Conservation (phyloP, 352 stramenopile species). For the Plasmopara muralis region DNA sequence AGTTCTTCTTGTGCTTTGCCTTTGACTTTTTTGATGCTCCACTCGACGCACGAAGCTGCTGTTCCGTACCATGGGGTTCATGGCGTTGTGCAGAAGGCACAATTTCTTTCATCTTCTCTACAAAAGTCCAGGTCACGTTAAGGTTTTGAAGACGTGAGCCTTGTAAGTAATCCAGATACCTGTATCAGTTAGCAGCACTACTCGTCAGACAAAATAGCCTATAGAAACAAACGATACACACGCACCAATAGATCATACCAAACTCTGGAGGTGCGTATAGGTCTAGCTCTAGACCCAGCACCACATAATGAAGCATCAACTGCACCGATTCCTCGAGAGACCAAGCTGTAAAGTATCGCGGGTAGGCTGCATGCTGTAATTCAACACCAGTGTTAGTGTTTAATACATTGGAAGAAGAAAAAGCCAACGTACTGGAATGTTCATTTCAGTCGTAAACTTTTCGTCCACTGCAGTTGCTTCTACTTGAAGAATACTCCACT, state of each 20-base stretch:
- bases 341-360: constrained; percentile 80
- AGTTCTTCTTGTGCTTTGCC: constrained; percentile 37
- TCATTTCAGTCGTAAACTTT: constrained; percentile 77
- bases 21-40: constrained; percentile 33
- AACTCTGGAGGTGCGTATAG: constrained; percentile 68
- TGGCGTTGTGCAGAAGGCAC: constrained; percentile 22
- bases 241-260: constrained; percentile 71
- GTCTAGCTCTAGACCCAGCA: constrained; percentile 69
- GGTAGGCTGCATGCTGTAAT: constrained; percentile 58
- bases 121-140: constrained; percentile 70
- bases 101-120: constrained; percentile 79
- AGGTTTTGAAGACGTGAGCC: constrained; percentile 80
- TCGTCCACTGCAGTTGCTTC: constrained; percentile 70
- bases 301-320: constrained; percentile 77
- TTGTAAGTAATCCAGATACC: constrained; percentile 82
- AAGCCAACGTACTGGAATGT: constrained; percentile 47
- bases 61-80: constrained; percentile 4
- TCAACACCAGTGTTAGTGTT: constrained; percentile 2
- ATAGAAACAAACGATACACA: neutral
- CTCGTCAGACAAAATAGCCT: constrained; percentile 1
- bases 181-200: constrained; percentile 10
- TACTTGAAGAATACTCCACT: constrained; percentile 70
- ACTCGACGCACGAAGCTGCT: constrained; percentile 6
- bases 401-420: neutral
- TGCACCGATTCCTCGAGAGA: constrained; percentile 63